These are phyloP conservation scores for Candida tropicalis DNA, from an alignment of 1,139 yeast species.

Conservation along the genomic window DNA sequence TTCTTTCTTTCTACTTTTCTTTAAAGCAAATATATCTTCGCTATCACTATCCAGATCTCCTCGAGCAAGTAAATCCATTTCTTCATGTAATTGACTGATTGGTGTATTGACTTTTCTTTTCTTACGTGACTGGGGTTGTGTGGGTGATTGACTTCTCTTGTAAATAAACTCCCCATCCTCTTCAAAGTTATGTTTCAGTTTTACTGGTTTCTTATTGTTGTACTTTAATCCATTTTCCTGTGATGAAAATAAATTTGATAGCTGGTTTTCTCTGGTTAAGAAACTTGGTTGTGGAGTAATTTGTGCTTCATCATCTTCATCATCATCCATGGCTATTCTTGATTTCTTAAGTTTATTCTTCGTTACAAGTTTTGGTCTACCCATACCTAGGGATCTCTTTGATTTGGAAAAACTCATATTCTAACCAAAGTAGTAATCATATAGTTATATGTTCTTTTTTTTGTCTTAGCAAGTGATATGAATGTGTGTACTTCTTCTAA, in stretches of 20 bases:
- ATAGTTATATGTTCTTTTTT: background rate
- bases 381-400: constrained; percentile 3
- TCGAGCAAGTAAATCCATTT: constrained; percentile 22
- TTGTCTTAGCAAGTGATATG: background rate
- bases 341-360: constrained; percentile 1
- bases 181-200: constrained; percentile 21
- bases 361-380: background rate
- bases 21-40: constrained; percentile 9
- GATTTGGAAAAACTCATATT: constrained; percentile 1
- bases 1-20: constrained; percentile 2
- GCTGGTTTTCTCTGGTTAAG: constrained; percentile 10
- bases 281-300: constrained; percentile 7
- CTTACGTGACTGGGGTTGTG: constrained; percentile 15
- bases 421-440: background rate
- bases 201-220: constrained; percentile 3
- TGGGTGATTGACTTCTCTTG: constrained; percentile 31
- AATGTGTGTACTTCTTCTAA: no score
- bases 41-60: constrained; percentile 17
- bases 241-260: constrained; percentile 10
- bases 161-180: constrained; percentile 52
- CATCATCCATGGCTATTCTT: background rate
- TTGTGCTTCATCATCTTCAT: constrained; percentile 1
- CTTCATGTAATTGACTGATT: constrained; percentile 27
- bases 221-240: background rate
- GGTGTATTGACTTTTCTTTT: constrained; percentile 29